Base-by-base conservation (phyloP, 768 basidiomycete species). In the Tulasnella sp. region DNA sequence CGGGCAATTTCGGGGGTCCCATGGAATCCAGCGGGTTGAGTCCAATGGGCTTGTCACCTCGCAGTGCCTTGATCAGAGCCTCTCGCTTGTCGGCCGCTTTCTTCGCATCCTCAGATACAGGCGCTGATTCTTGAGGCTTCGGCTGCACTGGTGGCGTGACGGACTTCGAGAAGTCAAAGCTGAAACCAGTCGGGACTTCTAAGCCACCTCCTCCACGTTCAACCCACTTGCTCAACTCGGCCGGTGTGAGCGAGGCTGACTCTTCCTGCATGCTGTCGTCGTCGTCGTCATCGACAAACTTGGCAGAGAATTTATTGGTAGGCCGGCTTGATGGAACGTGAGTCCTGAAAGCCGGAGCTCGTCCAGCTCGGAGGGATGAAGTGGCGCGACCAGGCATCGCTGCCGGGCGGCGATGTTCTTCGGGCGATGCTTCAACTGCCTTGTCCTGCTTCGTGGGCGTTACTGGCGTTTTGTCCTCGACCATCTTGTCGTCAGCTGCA, bases 221-320 rank as follows among this genome's bases (percentile, higher is more conserved):
- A 29, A 42, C 70, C 76, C 76, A 77, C 29, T 67, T 70, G 69
- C 42, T 72, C 40, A 77, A 35, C 39, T 77, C 76, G 10, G 40
- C 76, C 15, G 76, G 69, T 72, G 39, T 77, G 29, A 77, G 55
- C 23, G 76, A 67, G 37, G 76, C 69, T 35, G 57, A 42, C 16
- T 77, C 76, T 13, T 77, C 69, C n/a, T 70, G 32, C 76, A 77
- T 77, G 44, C 11, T 37, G 18, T 70, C 76, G n/a, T 48, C 76
- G 37, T 77, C 76, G 16, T 77, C 76, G 23, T 77, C 76, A 71
- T 77, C 76, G 11, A 32, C 67, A 51, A 77, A 77, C 16, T 77
- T 77, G 29, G 76, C 76, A 9, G 76, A 77, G 67, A 77, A 77
- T 7, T 67, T 61, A 71, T 77, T 77, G 69, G 76, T 70, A 1